Conservation (phyloP, 805 yeast species). For the Candida cerambycidarum region DNA sequence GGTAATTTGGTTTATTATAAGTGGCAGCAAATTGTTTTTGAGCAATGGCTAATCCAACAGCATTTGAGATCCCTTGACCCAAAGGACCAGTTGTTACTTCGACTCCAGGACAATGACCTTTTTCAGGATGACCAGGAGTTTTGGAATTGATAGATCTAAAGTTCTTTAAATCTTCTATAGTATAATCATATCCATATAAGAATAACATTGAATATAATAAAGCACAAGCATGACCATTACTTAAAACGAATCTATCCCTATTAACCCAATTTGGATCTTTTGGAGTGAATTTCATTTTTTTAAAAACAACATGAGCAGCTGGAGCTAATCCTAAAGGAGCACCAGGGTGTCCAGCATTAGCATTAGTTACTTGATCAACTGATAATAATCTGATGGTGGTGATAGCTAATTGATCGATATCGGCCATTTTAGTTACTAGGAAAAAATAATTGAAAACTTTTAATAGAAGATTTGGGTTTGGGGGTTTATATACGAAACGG, state of each 20-base stretch:
- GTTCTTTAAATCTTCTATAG: conserved; percentile 81
- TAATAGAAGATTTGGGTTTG: not conserved
- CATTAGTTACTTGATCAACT: conserved; percentile 80
- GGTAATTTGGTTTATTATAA: conserved; percentile 83
- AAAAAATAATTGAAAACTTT: not conserved
- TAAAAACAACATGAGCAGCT: conserved; percentile 84
- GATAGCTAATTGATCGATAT: conserved; percentile 70
- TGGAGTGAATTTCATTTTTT: conserved; percentile 83
- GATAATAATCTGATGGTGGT: conserved; percentile 87
- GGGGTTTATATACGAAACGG: not conserved
- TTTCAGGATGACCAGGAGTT: conserved; percentile 98
- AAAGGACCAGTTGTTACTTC: conserved; percentile 98
- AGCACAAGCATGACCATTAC: conserved; percentile 97
- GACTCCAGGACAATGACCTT: conserved; percentile 76
- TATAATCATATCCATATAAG: conserved; percentile 76
- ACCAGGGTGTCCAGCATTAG: conserved; percentile 98
- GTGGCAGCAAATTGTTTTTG: conserved; percentile 89
- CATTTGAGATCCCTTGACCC: conserved; percentile 96
- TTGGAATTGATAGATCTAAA: conserved; percentile 89
- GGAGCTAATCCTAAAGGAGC: conserved; percentile 99
- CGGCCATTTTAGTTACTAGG: conserved; percentile 3
- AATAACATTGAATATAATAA: conserved; percentile 82
- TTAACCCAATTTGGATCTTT: conserved; percentile 88
- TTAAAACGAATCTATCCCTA: conserved; percentile 92
- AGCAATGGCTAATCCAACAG: conserved; percentile 95